phyloP scores from a whole-genome alignment of 164 flowering plant genomes.

The Kingdonia uniflora region DNA sequence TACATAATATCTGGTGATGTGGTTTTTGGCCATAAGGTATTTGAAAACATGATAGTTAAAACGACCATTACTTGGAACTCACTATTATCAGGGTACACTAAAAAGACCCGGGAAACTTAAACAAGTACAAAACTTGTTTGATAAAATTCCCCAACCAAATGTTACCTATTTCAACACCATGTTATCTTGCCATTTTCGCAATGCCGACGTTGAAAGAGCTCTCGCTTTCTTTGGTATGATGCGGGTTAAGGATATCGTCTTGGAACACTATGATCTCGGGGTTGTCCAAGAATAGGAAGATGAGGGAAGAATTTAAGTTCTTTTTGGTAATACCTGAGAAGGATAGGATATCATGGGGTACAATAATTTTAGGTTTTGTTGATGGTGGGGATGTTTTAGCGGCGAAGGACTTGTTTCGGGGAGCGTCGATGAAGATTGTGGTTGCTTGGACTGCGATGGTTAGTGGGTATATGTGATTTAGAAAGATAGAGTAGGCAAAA shows the following conservation, averaged over 20 bases:
- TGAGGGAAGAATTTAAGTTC: slow-evolving; percentile 12
- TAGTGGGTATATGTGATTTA: slow-evolving; percentile 20
- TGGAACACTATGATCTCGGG: slow-evolving; percentile 30
- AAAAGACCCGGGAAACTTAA: slow-evolving; percentile 16
- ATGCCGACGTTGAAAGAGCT: slow-evolving; percentile 11
- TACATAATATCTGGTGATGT: slow-evolving; percentile 14
- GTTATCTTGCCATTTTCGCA: slow-evolving; percentile 18
- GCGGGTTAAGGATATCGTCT: slow-evolving; percentile 17
- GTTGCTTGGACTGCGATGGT: slow-evolving; percentile 24
- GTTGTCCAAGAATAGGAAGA: slow-evolving; percentile 9
- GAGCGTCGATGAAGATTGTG: slow-evolving; percentile 17
- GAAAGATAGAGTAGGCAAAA: slow-evolving; percentile 10
- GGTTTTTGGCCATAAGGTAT: slow-evolving; percentile 9
- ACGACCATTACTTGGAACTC: slow-evolving; percentile 19
- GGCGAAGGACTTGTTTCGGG: slow-evolving; percentile 14
- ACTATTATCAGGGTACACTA: slow-evolving; percentile 17
- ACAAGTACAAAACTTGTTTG: slow-evolving; percentile 16
- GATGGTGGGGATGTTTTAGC: slow-evolving; percentile 14
- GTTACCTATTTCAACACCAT: slow-evolving; percentile 16
- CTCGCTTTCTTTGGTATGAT: slow-evolving; percentile 13
- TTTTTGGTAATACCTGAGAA: slow-evolving; percentile 15
- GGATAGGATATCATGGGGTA: slow-evolving; percentile 20
- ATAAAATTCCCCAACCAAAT: slow-evolving; percentile 20
- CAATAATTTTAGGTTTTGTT: slow-evolving; percentile 20
- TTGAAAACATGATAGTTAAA: slow-evolving; percentile 14